These are phyloP conservation scores for Dioscorea alata DNA, from an alignment of 106 monocot genomes.

Conservation along the genomic window DNA sequence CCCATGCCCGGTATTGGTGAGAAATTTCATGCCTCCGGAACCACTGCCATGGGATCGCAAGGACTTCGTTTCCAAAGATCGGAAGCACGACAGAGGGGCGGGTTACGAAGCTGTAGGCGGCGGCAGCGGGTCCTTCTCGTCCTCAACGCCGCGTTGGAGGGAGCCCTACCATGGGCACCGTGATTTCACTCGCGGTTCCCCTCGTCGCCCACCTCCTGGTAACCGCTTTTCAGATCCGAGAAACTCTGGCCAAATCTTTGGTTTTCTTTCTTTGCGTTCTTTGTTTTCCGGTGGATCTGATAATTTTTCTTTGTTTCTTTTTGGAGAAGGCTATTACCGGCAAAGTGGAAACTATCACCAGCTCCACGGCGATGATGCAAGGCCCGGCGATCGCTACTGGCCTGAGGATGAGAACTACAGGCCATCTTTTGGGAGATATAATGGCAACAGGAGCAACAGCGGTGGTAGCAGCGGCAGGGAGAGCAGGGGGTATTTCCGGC, in stretches of 20 bases:
- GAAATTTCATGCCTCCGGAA: slow-evolving; percentile 81
- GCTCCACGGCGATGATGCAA: slow-evolving; percentile 37
- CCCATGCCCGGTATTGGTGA: slow-evolving; percentile 43
- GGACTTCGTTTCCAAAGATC: slow-evolving; percentile 54
- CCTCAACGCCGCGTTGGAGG: slow-evolving; percentile 46
- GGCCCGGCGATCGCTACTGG: slow-evolving; percentile 41
- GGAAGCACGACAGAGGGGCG: slow-evolving; percentile 45
- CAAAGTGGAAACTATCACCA: slow-evolving; percentile 43
- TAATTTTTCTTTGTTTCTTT: background rate
- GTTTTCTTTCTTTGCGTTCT: background rate
- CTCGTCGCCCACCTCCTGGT: slow-evolving; percentile 55
- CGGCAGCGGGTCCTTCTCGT: slow-evolving; percentile 14
- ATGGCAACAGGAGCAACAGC: slow-evolving; percentile 13
- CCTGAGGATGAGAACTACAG: slow-evolving; percentile 46
- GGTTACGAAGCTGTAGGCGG: slow-evolving; percentile 28
- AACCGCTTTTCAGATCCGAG: slow-evolving; percentile 24
- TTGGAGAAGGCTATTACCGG: slow-evolving; percentile 46
- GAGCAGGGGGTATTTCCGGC: slow-evolving; percentile 33
- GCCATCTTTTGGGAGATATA: slow-evolving; percentile 35
- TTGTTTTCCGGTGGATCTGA: background rate
- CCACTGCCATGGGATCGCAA: slow-evolving; percentile 69
- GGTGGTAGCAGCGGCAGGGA: slow-evolving; percentile 20
- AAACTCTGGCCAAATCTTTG: background rate
- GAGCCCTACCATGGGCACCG: slow-evolving; percentile 44
- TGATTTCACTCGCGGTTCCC: slow-evolving; percentile 38